phyloP scores from a whole-genome alignment of 257 asterid species.

The Scutellaria barbata region DNA sequence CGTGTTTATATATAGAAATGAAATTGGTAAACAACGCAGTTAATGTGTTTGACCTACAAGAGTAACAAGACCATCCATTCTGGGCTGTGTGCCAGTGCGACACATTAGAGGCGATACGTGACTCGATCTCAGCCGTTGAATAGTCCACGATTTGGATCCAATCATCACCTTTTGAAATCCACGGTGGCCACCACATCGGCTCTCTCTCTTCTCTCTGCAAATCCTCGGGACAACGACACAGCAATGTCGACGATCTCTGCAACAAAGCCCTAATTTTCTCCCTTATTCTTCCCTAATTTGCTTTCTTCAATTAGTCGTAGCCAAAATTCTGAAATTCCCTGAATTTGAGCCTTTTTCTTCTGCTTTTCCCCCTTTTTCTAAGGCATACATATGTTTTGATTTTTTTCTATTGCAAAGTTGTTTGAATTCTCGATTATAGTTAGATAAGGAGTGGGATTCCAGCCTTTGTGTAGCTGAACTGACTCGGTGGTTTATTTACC shows the following conservation, averaged over 20 bases:
- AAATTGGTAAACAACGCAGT: background rate
- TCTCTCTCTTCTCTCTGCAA: slow-evolving; percentile 44
- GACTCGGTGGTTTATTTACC: slow-evolving; percentile 40
- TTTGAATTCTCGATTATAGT: slow-evolving; percentile 31
- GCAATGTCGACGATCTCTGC: slow-evolving; percentile 55
- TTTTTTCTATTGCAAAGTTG: slow-evolving; percentile 8
- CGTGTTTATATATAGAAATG: too few relatives aligned
- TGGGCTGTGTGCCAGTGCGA: slow-evolving; percentile 33
- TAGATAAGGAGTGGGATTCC: slow-evolving; percentile 35
- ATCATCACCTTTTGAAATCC: slow-evolving; percentile 56
- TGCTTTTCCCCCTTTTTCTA: background rate
- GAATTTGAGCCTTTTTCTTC: slow-evolving; percentile 1
- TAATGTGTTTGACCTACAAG: background rate
- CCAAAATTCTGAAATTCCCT: slow-evolving; percentile 24
- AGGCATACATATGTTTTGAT: background rate
- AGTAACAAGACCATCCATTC: background rate
- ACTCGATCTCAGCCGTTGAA: slow-evolving; percentile 63
- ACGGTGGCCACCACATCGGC: slow-evolving; percentile 62
- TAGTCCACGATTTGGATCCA: slow-evolving; percentile 50
- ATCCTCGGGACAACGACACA: slow-evolving; percentile 49
- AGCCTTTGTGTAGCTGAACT: slow-evolving; percentile 44
- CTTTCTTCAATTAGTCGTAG: background rate
- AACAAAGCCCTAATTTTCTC: slow-evolving; percentile 49
- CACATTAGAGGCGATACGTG: slow-evolving; percentile 39
- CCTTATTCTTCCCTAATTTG: slow-evolving; percentile 35